Evolutionary conservation across 75 land plant species (phyloP), one percentile per base, ranked within the genome.

Genomic region (Larix kaempferi): DNA sequence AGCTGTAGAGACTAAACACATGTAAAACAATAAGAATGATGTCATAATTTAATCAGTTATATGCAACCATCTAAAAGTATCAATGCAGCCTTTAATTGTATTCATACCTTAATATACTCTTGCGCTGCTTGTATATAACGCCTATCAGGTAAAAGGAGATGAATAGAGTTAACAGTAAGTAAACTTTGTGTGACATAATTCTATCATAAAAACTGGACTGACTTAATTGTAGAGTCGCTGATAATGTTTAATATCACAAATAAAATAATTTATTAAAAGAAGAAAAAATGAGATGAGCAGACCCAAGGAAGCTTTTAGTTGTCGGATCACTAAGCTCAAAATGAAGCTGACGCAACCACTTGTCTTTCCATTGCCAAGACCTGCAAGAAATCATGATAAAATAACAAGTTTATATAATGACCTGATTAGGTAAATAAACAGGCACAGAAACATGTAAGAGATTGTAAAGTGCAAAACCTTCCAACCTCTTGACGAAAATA

Each of bases 241-340:
- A 25, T 25, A 25, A 11, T 8, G 23, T 11, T 65, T 59, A 35
- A 33, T 17, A 35, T 11, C 64, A 33, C 35, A 37, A 8, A 65
- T 29, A 35, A 33, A 65, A 65, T 1, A 6, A 16, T 6, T 17
- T 35, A 37, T 65, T 2, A 6, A 29, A 65, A 16, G 33, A 29
- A 10, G 15, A 10, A 65, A n/a, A 37, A 39, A 26, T 78, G 27
- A 52, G 21, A 49, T 57, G 15, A 22, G 25, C 57, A 74, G 71
- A 79, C 90, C 92, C 84, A 13, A 89, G 80, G 71, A 91, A 91
- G 10, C 77, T 84, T 72, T 86, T 91, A 1, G 74, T 84, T 52
- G 92, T 92, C 2, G 94, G 90, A 80, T 33, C 74, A 8, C 88
- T 84, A 67, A 92, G n/a, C 59, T 92, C 88, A 84, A 90, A 92